Conservation (phyloP, 495 filamentous ascomycete genomes). For the Hypomontagnella submonticulosa region DNA sequence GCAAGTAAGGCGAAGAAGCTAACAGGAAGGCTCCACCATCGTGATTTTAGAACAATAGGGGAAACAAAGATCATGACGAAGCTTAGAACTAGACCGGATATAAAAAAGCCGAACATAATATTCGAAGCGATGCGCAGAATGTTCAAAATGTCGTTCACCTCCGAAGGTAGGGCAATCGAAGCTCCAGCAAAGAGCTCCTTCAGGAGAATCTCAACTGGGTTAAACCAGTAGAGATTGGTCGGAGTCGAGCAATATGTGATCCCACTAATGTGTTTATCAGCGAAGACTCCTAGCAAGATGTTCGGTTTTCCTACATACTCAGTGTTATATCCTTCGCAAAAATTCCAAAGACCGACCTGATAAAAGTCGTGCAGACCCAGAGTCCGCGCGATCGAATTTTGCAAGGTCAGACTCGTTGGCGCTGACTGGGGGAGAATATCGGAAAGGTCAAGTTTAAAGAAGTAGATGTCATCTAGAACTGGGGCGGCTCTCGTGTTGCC, state of each 20-base stretch:
- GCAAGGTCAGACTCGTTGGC: conserved; percentile 74
- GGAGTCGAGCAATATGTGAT: conserved; percentile 80
- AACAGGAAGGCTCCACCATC: conserved; percentile 59
- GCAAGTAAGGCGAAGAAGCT: conserved; percentile 72
- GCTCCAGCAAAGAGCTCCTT: conserved; percentile 83
- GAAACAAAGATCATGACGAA: conserved; percentile 65
- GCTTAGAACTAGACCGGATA: conserved; percentile 72
- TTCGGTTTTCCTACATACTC: conserved; percentile 48
- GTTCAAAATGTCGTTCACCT: conserved; percentile 75
- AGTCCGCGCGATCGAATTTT: conserved; percentile 89
- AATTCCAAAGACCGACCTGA: conserved; percentile 89
- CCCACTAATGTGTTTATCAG: conserved; percentile 56
- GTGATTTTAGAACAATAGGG: conserved; percentile 55
- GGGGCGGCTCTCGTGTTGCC: conserved; percentile 71
- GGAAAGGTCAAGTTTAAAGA: conserved; percentile 83
- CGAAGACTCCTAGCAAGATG: not conserved
- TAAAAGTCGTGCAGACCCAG: conserved; percentile 95
- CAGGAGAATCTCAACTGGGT: conserved; percentile 83
- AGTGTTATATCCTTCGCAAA: conserved; percentile 83
- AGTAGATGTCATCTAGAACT: conserved; percentile 76
- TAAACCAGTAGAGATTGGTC: conserved; percentile 82
- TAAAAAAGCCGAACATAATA: conserved; percentile 91
- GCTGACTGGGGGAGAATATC: conserved; percentile 81
- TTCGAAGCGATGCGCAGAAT: conserved; percentile 82
- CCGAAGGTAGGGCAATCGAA: conserved; percentile 79